Evolutionary conservation across 176 grass and related monocot species (phyloP).

Genomic region (Cymbopogon citratus): DNA sequence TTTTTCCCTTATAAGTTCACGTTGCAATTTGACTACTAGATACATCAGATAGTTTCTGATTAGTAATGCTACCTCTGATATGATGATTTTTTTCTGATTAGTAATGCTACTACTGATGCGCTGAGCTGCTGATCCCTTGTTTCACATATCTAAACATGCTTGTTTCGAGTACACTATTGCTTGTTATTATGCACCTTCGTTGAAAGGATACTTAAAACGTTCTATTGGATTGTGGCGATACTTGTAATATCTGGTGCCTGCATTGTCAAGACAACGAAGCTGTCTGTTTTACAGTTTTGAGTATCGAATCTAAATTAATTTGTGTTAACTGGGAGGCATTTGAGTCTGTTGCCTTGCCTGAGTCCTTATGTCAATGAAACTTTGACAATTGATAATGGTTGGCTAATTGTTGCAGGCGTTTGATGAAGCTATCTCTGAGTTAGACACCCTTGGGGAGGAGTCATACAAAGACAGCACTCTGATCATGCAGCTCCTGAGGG

Average conservation of each 20-base stretch:
- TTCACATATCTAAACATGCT: too few relatives aligned
- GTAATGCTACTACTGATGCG: not conserved
- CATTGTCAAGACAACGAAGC: not conserved
- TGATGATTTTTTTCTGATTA: not conserved
- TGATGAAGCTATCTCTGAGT: conserved; percentile 84
- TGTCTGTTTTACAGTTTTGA: not conserved
- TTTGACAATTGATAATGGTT: not conserved
- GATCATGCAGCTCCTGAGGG: conserved; percentile 92
- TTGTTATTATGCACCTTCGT: too few relatives aligned
- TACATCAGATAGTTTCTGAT: not conserved
- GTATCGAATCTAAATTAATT: not conserved
- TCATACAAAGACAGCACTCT: conserved; percentile 95
- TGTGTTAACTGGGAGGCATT: not conserved
- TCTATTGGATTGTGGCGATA: not conserved
- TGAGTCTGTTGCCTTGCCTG: not conserved
- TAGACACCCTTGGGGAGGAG: conserved; percentile 78
- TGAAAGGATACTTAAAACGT: too few relatives aligned
- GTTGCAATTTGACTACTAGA: not conserved
- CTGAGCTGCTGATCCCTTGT: too few relatives aligned
- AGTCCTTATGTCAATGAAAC: not conserved
- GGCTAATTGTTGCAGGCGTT: conserved; percentile 46
- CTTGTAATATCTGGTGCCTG: not conserved
- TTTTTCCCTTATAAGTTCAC: not conserved
- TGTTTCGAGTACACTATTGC: too few relatives aligned
- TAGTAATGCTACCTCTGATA: not conserved